A percentile compares a stretch with the other conserved stretches of the same genome.
These are phyloP conservation scores for Aspergillus sp. DNA, from an alignment of 2,329 filamentous ascomycete genomes.

Conservation along the genomic window DNA sequence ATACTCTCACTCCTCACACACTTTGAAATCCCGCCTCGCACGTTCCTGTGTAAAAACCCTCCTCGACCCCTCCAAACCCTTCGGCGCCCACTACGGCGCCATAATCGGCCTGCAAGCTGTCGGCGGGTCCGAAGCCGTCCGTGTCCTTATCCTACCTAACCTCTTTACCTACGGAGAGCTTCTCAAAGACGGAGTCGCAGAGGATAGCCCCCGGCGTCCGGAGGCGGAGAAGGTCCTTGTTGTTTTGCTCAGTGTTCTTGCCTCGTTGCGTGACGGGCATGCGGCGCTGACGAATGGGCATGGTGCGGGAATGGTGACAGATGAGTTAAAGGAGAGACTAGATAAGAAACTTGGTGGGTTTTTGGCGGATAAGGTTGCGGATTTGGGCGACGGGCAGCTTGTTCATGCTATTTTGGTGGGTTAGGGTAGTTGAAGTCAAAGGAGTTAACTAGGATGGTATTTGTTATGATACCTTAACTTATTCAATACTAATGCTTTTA, in stretches of 20 bases:
- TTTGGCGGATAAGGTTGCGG: slow-evolving; percentile 42
- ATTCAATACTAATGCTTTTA: background rate
- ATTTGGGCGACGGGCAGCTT: slow-evolving; percentile 41
- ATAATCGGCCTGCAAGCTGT: slow-evolving; percentile 76
- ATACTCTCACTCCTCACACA: slow-evolving; percentile 76
- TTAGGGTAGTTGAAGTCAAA: slow-evolving; percentile 9
- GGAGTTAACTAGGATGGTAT: background rate
- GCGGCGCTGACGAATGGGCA: slow-evolving; percentile 42
- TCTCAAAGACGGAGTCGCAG: slow-evolving; percentile 55
- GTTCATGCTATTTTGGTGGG: slow-evolving; percentile 39
- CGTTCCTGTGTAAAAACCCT: slow-evolving; percentile 92
- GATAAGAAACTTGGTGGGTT: slow-evolving; percentile 43
- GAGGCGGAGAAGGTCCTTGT: slow-evolving; percentile 62
- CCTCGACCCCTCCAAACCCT: slow-evolving; percentile 78
- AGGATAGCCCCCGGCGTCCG: slow-evolving; percentile 50
- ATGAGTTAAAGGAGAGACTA: slow-evolving; percentile 39
- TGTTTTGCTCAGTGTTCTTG: slow-evolving; percentile 57
- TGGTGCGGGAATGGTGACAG: slow-evolving; percentile 31
- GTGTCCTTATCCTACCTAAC: slow-evolving; percentile 65
- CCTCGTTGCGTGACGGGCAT: slow-evolving; percentile 52
- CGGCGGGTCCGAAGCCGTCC: slow-evolving; percentile 67
- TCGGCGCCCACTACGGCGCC: slow-evolving; percentile 85
- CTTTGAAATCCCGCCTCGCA: slow-evolving; percentile 82
- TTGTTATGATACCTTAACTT: background rate
- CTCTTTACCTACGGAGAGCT: slow-evolving; percentile 63